A percentile compares a stretch with the other conserved stretches of the same genome.
These are phyloP conservation scores for Stellera chamaejasme DNA, from an alignment of 345 rosid genomes.

Conservation along the genomic window DNA sequence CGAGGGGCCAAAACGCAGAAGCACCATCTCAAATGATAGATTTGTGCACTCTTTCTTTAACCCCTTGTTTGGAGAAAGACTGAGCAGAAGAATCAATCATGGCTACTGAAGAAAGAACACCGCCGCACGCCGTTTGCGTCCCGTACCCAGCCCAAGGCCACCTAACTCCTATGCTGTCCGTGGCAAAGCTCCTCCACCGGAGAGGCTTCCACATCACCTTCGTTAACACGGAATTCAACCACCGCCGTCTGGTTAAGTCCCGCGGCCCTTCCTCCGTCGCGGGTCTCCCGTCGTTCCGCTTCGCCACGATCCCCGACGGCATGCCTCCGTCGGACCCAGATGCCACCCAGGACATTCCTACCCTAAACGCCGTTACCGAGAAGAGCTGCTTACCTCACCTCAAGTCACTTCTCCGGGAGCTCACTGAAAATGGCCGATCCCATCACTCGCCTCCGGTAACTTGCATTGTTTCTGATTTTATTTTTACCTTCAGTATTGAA, in stretches of 20 bases:
- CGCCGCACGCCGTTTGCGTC: slow-evolving; percentile 29
- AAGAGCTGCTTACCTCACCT: slow-evolving; percentile 19
- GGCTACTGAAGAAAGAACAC: too few species aligned
- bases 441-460: slow-evolving; percentile 20
- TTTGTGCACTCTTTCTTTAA: too few species aligned
- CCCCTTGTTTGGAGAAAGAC: too few species aligned
- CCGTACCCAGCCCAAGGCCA: slow-evolving; percentile 47
- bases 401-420: slow-evolving; percentile 11
- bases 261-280: slow-evolving; percentile 19
- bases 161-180: slow-evolving; percentile 29
- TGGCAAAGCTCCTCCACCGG: slow-evolving; percentile 32
- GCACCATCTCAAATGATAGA: too few species aligned
- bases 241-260: slow-evolving; percentile 22
- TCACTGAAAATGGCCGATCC: slow-evolving; percentile 2
- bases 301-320: slow-evolving; percentile 32
- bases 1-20: too few species aligned
- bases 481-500: slow-evolving; percentile 20
- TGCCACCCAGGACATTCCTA: slow-evolving; percentile 21
- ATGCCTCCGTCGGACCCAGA: slow-evolving; percentile 16
- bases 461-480: slow-evolving; percentile 27
- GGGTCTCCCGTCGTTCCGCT: slow-evolving; percentile 23
- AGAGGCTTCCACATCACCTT: slow-evolving; percentile 36
- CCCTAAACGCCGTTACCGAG: slow-evolving; percentile 19
- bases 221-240: slow-evolving; percentile 32
- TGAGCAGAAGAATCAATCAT: too few species aligned